phyloP scores from a whole-genome alignment of 2,329 filamentous ascomycete genomes.

The Scortechinia acanthostroma region DNA sequence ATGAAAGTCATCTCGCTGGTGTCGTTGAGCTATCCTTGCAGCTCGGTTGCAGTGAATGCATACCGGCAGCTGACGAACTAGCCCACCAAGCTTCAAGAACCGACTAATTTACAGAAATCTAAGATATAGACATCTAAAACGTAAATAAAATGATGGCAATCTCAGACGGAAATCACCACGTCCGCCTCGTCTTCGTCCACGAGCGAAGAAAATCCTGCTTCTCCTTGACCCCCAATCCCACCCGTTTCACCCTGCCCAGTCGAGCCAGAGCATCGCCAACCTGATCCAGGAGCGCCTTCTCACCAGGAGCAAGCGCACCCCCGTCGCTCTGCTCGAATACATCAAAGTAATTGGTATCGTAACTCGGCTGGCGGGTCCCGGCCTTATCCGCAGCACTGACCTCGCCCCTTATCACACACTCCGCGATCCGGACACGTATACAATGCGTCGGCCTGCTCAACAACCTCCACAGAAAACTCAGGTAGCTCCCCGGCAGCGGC shows the following conservation, averaged over 20 bases:
- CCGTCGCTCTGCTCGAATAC: conserved; percentile 22
- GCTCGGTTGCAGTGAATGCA: too few species aligned
- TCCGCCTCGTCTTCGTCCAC: conserved; percentile 32
- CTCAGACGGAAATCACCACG: too few species aligned
- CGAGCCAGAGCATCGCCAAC: conserved; percentile 53
- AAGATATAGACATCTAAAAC: too few species aligned
- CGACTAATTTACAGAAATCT: too few species aligned
- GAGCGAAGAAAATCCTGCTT: conserved; percentile 51
- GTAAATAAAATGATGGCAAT: too few species aligned
- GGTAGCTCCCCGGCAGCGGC: conserved; percentile 44
- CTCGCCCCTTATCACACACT: conserved; percentile 24
- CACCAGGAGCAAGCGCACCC: conserved; percentile 22
- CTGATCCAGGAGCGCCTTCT: conserved; percentile 42
- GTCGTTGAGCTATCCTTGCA: too few species aligned
- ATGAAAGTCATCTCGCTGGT: too few species aligned
- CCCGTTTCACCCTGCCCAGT: conserved; percentile 52
- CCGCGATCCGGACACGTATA: conserved; percentile 57
- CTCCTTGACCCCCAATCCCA: conserved; percentile 48
- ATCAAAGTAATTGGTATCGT: conserved; percentile 35
- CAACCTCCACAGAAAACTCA: conserved; percentile 51
- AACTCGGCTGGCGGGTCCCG: conserved; percentile 15
- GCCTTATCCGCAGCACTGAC: conserved; percentile 9
- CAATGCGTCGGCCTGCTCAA: conserved; percentile 53
- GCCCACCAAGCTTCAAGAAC: too few species aligned
- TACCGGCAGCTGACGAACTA: too few species aligned